Conservation (phyloP, 1,139 yeast species). For the Nakaseomyces nivariensis region DNA sequence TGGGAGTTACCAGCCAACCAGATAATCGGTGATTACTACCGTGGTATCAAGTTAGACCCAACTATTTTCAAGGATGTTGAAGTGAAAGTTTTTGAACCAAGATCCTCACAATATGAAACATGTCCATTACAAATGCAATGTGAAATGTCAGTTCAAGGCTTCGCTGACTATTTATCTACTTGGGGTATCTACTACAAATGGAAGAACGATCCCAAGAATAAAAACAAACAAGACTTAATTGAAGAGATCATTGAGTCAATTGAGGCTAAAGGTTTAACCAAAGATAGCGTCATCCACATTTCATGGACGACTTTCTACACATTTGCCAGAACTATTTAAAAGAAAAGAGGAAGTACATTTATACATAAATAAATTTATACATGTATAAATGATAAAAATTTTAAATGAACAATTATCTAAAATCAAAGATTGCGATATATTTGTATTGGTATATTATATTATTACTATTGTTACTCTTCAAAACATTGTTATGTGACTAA, state of each 20-base stretch:
- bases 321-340: conserved; percentile 20
- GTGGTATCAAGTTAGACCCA: conserved; percentile 37
- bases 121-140: conserved; percentile 35
- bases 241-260: conserved; percentile 20
- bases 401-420: no score
- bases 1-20: conserved; percentile 71
- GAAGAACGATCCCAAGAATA: conserved; percentile 20
- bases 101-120: conserved; percentile 18
- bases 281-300: conserved; percentile 26
- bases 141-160: conserved; percentile 36
- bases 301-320: conserved; percentile 35
- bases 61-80: conserved; percentile 35
- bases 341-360: neutral
- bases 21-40: conserved; percentile 38
- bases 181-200: conserved; percentile 58
- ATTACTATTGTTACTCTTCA: no score
- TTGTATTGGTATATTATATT: no score
- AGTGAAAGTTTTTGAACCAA: conserved; percentile 34
- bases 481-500: neutral
- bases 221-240: conserved; percentile 17
- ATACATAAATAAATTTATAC: no score
- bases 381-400: no score
- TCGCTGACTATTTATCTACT: conserved; percentile 44
- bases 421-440: no score
- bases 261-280: conserved; percentile 23